These are phyloP conservation scores for Colletotrichum somersetense DNA, from an alignment of 2,329 filamentous ascomycete species.

Conservation along the genomic window DNA sequence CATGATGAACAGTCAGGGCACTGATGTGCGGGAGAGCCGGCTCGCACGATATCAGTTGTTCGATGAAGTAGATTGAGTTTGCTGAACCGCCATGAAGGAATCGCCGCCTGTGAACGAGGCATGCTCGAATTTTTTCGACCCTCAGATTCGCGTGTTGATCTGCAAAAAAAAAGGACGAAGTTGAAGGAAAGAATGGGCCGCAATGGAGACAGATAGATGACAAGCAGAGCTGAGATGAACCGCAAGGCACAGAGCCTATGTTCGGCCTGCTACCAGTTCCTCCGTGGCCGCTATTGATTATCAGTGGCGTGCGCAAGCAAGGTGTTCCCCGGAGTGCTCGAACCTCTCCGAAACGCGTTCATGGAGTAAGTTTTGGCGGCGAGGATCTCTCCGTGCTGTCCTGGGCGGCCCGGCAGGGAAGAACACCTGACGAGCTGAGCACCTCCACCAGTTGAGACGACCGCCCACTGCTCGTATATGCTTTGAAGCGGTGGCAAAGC, in stretches of 20 bases:
- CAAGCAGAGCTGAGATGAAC: constrained; percentile 31
- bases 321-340: constrained; percentile 32
- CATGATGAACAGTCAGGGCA: constrained; percentile 31
- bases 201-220: constrained; percentile 4
- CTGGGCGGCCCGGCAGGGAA: constrained; percentile 13
- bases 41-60: constrained; percentile 10
- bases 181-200: neutral
- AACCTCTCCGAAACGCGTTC: constrained; percentile 34
- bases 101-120: constrained; percentile 5
- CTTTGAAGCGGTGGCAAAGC: constrained; percentile 7
- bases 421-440: constrained; percentile 21
- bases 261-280: neutral
- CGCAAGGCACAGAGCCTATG: constrained; percentile 4
- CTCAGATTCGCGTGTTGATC: neutral
- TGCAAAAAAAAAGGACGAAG: constrained; percentile 1
- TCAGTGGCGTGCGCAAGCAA: neutral
- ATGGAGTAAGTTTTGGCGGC: constrained; percentile 1
- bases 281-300: constrained; percentile 3
- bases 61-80: neutral
- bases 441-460: neutral
- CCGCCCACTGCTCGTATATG: neutral
- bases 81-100: neutral
- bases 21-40: constrained; percentile 31
- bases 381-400: constrained; percentile 16
- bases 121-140: constrained; percentile 27